Base-by-base conservation (phyloP, 2,329 filamentous ascomycete genomes). In the Karstenula rhodostoma region DNA sequence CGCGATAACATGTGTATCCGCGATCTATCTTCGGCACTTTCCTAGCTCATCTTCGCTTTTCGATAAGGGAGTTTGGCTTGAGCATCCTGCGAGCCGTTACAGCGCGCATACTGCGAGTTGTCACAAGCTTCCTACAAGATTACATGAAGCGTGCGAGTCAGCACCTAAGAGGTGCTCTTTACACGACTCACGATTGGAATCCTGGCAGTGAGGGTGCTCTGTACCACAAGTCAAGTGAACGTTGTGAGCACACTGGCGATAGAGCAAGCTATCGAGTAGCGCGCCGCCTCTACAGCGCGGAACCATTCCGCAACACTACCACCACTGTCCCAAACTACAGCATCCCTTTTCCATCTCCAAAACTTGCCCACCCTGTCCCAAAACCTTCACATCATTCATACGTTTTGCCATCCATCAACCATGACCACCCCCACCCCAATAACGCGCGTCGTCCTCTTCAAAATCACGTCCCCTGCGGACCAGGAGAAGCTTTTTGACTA, bases 371-470 rank as follows among this genome's bases (percentile, higher is more conserved):
- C 12, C 8, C 4, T 4, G 4, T 29, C 4, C 27, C 8, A 8
- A 32, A 32, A 9, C 7, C 4, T 10, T 32, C 29, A 32, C 8
- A 32, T 10, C 12, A 10, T 6, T 2, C 12, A 32, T 32, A 6
- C 12, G 7, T 10, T 32, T 9, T 10, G 4, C 29, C 8, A 32
- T 32, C 37, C 17, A 40, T 15, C 13, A 40, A 32, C 25, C n/a
- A 32, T 48, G 46, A 17, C 46, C 15, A 1, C 23, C 7, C 8
- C 46, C 4, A 48, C n/a, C 17, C 47, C 47, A 6, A 49, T 49
- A 49, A 49, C 47, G 27, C 47, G 47, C 17, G 19, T 49, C 29
- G 47, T 49, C 1, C 47, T 49, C 29, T 49, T 49, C 29, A 49
- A 49, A 22, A 49, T 49, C n/a, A 4, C 47, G 5, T 49, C 47